Base-by-base conservation (phyloP, 2,329 filamentous ascomycete genomes). In the Cryphonectria carpinicola region DNA sequence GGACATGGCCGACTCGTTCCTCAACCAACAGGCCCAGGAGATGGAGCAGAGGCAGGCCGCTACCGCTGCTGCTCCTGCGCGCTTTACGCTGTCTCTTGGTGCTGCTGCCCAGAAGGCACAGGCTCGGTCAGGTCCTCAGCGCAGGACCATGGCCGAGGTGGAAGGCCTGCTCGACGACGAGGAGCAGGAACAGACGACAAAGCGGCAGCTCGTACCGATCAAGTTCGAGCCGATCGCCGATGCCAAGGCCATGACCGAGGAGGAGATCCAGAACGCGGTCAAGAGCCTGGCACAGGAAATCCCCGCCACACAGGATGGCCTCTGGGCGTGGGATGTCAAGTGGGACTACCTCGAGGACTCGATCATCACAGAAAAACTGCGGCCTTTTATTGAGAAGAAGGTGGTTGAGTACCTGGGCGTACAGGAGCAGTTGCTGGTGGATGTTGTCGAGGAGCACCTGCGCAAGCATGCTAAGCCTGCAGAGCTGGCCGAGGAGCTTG, bases 351-450 rank as follows among this genome's bases (percentile, higher is more conserved):
- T 99, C 79, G 93, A 97, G 78, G 92, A 96, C 72, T 85, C 87
- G 22, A 87, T 96, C 58, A 89, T 98, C 71, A 88, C 89, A 72
- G 93, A 97, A 74, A 95, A 98, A 79, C 89, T 99, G 75, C 90
- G 93, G 77, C 95, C 95, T 41, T 99, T 98, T 82, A 93, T 98
- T 70, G 94, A 97, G 84, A 97, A 97, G 88, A 99, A 98, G 87
- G 93, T 98, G 75, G 92, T 99, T 72, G 96, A 99, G 81, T 97
- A 96, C 76, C 87, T 99, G 65, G 97, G 97, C 71, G 93, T 99
- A 70, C 94, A 98, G 82, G 96, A 99, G 80, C 93, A 98, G 82
- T 91, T 98, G 83, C 85, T 99, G 64, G 94, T 99, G 43, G 95
- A 97, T 78, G 91, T 96, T 60, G 94, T 98, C 54, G 92, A 98